phyloP scores from a whole-genome alignment of 192 early-diverging fungal genomes.

The Coemansia sp. region DNA sequence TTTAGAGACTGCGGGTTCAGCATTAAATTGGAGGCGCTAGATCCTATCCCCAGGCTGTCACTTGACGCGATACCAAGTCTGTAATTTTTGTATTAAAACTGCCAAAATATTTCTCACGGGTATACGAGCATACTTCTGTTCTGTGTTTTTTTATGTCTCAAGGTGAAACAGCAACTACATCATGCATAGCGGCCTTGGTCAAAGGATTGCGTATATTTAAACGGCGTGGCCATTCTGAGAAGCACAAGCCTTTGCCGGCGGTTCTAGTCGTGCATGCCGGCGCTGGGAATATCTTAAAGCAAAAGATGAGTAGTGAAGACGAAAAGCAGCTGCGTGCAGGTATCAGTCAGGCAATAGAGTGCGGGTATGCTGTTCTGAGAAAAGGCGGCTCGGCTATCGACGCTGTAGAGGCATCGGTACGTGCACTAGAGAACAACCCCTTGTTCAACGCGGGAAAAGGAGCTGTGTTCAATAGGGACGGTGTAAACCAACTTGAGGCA shows the following conservation, averaged over 20 bases:
- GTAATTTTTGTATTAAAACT: too few relatives aligned
- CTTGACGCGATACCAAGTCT: too few relatives aligned
- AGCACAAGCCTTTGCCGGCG: neutral
- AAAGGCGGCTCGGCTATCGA: conserved; percentile 25
- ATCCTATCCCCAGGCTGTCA: too few relatives aligned
- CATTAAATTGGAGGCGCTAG: too few relatives aligned
- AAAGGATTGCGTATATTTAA: too few relatives aligned
- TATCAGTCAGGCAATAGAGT: conserved; percentile 14
- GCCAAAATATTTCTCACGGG: too few relatives aligned
- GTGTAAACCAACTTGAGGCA: conserved; percentile 35
- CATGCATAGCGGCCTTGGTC: too few relatives aligned
- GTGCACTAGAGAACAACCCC: conserved; percentile 39
- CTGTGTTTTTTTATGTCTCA: too few relatives aligned
- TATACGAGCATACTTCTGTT: too few relatives aligned
- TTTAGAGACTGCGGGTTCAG: too few relatives aligned
- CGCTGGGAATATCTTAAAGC: conserved; percentile 22
- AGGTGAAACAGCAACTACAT: too few relatives aligned
- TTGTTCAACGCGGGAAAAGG: conserved; percentile 39
- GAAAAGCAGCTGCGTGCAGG: conserved; percentile 23
- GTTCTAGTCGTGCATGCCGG: conserved; percentile 37
- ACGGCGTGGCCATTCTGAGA: too few relatives aligned
- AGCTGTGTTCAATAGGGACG: conserved; percentile 29
- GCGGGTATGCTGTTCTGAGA: conserved; percentile 21
- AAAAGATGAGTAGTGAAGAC: conserved; percentile 23
- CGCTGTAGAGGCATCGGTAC: conserved; percentile 47